These are phyloP conservation scores for Fusarium acutatum DNA, from an alignment of 2,329 filamentous ascomycete species.

Conservation along the genomic window DNA sequence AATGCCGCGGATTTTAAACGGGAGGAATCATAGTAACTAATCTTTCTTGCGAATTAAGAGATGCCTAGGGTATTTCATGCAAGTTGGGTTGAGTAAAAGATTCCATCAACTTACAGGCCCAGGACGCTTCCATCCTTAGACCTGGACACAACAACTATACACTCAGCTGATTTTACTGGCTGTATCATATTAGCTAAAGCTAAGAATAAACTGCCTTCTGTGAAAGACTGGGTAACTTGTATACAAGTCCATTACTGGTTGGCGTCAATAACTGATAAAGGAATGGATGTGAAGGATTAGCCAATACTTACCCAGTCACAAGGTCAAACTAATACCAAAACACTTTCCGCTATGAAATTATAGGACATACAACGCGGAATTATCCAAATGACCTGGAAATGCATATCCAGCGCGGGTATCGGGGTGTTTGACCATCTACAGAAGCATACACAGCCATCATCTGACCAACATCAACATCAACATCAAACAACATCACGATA, in stretches of 20 bases:
- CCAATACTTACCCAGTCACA: not conserved
- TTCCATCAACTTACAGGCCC: too few species aligned
- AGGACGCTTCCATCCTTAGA: not conserved
- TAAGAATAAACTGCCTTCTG: not conserved
- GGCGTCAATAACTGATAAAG: too few species aligned
- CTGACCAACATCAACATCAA: not conserved
- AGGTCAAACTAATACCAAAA: not conserved
- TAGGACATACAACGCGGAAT: not conserved
- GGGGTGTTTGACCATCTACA: not conserved
- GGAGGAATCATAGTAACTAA: accelerated
- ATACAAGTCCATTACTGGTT: not conserved
- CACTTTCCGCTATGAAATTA: not conserved
- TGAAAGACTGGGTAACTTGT: accelerated
- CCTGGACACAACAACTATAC: too few species aligned
- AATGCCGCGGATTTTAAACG: accelerated
- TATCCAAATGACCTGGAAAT: not conserved
- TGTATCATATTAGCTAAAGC: accelerated
- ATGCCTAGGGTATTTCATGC: accelerated
- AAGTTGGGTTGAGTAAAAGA: not conserved
- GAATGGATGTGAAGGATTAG: too few species aligned
- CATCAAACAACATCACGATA: not conserved
- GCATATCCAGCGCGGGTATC: not conserved
- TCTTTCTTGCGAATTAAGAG: accelerated
- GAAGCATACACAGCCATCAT: not conserved
- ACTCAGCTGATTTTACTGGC: too few species aligned